Base-by-base conservation (phyloP, 495 filamentous ascomycete species). In the Xylaria curta region DNA sequence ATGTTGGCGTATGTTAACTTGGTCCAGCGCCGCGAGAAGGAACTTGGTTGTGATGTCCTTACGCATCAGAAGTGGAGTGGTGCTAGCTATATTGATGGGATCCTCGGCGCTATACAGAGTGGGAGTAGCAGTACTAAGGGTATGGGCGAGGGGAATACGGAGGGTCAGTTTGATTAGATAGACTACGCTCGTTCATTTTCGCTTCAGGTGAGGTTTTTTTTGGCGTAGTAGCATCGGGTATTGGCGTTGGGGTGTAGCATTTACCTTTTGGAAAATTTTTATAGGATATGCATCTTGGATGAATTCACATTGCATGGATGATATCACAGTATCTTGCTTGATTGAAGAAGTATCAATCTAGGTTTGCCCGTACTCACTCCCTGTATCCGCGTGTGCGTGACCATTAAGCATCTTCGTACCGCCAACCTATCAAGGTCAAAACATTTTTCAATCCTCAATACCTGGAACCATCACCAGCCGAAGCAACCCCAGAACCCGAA, bases 51-150 rank as follows among this genome's bases (percentile, higher is more conserved):
- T 26, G 96, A 99, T 78, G 96, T 99, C 19, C 85, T 99, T 69
- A 99, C 95, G 42, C 96, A 99, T 80, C 96, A 99, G 86, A 97
- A 97, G 77, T 99, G 96, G 95, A 97, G 94, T 76, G 96, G 96
- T 13, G 96, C 96, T 0, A 85, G 84, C 21, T 97, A 97, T 78
- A 91, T 98, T 70, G 96, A 99, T 83, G 95, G 94, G 3, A 96
- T 99, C 44, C 76, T 99, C 42, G 95, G 95, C 2, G 90, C 92
- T 1, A 95, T 98, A 72, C 93, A 97, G 82, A 97, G 93, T 76
- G 95, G 96, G 15, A 97, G 93, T 80, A 92, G 90, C 73, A 87
- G 88, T 61, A 93, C 87, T 78, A 93, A 89, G 86, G 92, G 92
- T 78, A 93, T 95, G 92, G 92, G 92, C 0, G 91, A 93, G 66